Base-by-base conservation (phyloP, 139 green algal genomes). In the Chlamydomonas sphaeroides region DNA sequence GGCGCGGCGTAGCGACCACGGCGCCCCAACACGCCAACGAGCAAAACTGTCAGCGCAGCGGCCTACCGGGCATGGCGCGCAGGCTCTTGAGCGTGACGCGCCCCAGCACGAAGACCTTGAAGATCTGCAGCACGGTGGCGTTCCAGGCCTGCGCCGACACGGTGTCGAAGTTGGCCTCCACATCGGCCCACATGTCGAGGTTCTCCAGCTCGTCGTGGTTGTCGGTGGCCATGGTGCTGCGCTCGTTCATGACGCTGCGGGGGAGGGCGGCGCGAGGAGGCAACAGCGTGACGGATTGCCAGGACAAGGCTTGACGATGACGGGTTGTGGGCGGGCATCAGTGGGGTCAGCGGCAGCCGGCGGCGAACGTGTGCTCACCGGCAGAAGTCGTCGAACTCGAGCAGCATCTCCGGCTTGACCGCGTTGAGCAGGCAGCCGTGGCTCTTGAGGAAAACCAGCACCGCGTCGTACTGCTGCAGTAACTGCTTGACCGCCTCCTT, bases 361-460 rank as follows among this genome's bases (percentile, higher is more conserved):
- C n/a, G n/a, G n/a, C n/a, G n/a, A n/a, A n/a, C n/a, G n/a, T n/a
- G n/a, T n/a, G n/a, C 65, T 25, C 38, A 85, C 81, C 80, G 85
- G 66, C 78, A 84, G 80, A 93, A 89, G 79, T 94, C 90, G 11
- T 93, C 85, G 2, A 59, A 62, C 11, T 93, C 85, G 18, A 97
- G 82, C 71, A 97, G 91, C 73, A 94, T 88, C 85, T 96, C 92
- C 15, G 94, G 90, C 85, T 94, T 95, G 25, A 96, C 89, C 14
- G 86, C 67, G 74, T 95, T 95, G 14, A 96, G 85, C 72, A 95
- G 83, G 39, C 85, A 92, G 38, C 93, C 93, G 59, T 93, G 85
- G 41, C 39, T n/a, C 84, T 93, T 93, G 39, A 95, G 86, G 81
- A 90, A 90, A 35, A 82, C 84, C 45, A 95, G 82, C 42, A 94